Evolutionary conservation across 495 filamentous ascomycete species (phyloP).

Genomic region (Neurospora sp.): DNA sequence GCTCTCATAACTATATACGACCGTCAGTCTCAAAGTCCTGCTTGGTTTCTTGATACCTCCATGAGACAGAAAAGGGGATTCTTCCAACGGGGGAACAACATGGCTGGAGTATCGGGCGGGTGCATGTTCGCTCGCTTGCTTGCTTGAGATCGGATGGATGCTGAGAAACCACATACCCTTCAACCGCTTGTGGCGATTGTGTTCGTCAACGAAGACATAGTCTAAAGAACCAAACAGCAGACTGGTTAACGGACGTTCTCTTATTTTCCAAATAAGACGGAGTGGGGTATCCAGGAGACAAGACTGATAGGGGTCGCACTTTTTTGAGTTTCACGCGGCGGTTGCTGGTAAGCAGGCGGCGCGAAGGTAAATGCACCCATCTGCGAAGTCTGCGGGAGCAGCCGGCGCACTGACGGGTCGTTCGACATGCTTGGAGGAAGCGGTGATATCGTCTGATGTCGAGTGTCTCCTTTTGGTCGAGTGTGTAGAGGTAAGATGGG

Average conservation of each 20-base stretch:
- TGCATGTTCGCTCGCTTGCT: not conserved
- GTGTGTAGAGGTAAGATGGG: not conserved
- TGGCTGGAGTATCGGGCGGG: not conserved
- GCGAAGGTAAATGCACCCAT: conserved; percentile 53
- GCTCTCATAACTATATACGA: conserved; percentile 79
- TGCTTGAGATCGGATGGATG: not conserved
- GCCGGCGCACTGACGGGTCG: conserved; percentile 41
- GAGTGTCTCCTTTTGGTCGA: not conserved
- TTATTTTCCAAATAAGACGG: not conserved
- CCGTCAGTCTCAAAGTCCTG: conserved; percentile 12
- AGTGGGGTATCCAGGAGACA: not conserved
- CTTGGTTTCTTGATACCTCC: not conserved
- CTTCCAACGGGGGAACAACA: not conserved
- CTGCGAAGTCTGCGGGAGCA: conserved; percentile 47
- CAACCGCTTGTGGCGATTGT: conserved; percentile 93
- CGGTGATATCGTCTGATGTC: not conserved
- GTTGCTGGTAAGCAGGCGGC: conserved; percentile 43
- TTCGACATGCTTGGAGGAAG: conserved; percentile 34
- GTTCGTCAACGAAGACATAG: conserved; percentile 99
- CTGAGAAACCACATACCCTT: conserved; percentile 57
- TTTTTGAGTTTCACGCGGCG: conserved; percentile 55
- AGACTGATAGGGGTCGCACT: conserved; percentile 36
- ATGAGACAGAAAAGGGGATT: not conserved
- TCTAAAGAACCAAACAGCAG: conserved; percentile 42
- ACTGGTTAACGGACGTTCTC: not conserved